phyloP scores from a whole-genome alignment of 106 monocot species.

The Dendrobium chrysotoxum region DNA sequence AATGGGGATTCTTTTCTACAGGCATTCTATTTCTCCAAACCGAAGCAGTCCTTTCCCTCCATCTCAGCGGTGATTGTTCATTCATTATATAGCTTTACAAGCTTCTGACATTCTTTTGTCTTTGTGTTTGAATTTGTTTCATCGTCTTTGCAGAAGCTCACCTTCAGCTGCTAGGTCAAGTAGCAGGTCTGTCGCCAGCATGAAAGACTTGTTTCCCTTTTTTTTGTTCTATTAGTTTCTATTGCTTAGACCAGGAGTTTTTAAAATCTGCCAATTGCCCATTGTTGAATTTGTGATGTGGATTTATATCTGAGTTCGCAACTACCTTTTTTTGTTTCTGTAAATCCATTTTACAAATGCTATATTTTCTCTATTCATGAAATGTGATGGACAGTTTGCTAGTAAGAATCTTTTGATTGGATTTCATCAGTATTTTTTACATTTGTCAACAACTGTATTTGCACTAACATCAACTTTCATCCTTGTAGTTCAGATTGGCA shows the following conservation, averaged over 20 bases:
- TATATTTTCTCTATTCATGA: background rate
- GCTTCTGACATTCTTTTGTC: background rate
- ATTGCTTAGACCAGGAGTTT: background rate
- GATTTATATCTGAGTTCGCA: background rate
- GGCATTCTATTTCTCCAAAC: conserved; percentile 24
- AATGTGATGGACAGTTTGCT: background rate
- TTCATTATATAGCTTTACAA: background rate
- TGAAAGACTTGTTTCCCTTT: background rate
- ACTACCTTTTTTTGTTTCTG: background rate
- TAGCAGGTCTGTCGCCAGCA: conserved; percentile 32
- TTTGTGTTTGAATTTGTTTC: background rate
- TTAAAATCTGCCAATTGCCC: background rate
- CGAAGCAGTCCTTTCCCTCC: conserved; percentile 11
- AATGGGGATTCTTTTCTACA: conserved; percentile 5
- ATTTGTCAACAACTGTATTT: background rate
- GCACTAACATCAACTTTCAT: background rate
- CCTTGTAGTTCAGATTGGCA: background rate
- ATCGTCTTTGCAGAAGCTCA: conserved; percentile 29
- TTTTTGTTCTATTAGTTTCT: background rate
- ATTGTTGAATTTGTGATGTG: background rate
- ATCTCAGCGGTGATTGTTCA: conserved; percentile 10
- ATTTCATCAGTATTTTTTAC: background rate
- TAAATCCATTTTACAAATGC: background rate
- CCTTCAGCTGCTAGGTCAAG: conserved; percentile 39
- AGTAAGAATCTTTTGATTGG: background rate